These are phyloP conservation scores for Nadsonia starkeyi-henricii DNA, from an alignment of 1,139 yeast species.

Conservation along the genomic window DNA sequence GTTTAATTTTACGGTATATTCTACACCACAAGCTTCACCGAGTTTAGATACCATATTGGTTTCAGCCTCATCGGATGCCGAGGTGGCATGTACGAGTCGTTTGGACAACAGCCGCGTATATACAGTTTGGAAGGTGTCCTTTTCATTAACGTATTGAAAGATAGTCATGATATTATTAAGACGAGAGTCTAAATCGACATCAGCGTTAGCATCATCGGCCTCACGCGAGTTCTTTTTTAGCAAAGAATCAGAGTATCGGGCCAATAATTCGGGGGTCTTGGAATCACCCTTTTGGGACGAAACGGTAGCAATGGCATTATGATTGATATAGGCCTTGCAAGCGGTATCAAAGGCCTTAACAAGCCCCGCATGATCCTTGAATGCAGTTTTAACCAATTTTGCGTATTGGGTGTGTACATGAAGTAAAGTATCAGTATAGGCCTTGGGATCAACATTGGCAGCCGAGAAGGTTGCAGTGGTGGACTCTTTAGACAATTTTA, in stretches of 20 bases:
- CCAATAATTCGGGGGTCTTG: slow-evolving; percentile 79
- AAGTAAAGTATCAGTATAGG: slow-evolving; percentile 66
- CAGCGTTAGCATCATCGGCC: slow-evolving; percentile 41
- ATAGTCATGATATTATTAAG: slow-evolving; percentile 75
- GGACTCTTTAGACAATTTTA: slow-evolving; percentile 43
- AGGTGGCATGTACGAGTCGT: slow-evolving; percentile 73
- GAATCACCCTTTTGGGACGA: slow-evolving; percentile 35
- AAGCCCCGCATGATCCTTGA: slow-evolving; percentile 64
- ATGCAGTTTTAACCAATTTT: slow-evolving; percentile 53
- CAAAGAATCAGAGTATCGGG: slow-evolving; percentile 75
- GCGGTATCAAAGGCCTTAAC: slow-evolving; percentile 84
- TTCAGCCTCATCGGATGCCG: slow-evolving; percentile 76
- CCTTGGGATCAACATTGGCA: slow-evolving; percentile 57
- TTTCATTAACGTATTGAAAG: slow-evolving; percentile 81
- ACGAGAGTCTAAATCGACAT: slow-evolving; percentile 46
- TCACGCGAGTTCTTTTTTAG: slow-evolving; percentile 65
- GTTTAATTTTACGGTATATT: slow-evolving; percentile 85
- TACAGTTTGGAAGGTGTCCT: slow-evolving; percentile 88
- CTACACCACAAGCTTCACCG: slow-evolving; percentile 83
- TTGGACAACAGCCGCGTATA: slow-evolving; percentile 83
- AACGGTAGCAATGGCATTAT: slow-evolving; percentile 62
- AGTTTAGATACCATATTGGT: slow-evolving; percentile 73
- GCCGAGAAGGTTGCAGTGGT: slow-evolving; percentile 21
- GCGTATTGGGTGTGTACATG: slow-evolving; percentile 55
- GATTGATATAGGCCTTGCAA: slow-evolving; percentile 72